These are phyloP conservation scores for Globisporangium radiosum DNA, from an alignment of 352 stramenopile species.

Conservation along the genomic window DNA sequence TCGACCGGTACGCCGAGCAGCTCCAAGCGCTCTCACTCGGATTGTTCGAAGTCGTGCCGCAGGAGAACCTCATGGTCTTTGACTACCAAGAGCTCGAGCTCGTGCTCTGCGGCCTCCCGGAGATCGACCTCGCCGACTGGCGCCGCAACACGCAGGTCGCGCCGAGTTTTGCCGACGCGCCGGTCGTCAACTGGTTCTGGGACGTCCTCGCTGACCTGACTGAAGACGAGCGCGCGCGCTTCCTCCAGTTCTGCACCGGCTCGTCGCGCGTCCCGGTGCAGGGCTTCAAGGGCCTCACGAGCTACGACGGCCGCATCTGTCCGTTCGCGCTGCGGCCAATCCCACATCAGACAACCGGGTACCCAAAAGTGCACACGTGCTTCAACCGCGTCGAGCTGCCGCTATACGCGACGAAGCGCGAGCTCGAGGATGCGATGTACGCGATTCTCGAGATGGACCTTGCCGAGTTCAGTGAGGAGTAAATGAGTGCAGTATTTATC, in stretches of 20 bases:
- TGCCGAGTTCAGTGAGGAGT: slow-evolving; percentile 91
- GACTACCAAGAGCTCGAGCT: slow-evolving; percentile 68
- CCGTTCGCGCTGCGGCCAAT: slow-evolving; percentile 60
- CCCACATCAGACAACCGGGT: slow-evolving; percentile 49
- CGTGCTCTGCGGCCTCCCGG: slow-evolving; percentile 64
- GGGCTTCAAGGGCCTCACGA: slow-evolving; percentile 76
- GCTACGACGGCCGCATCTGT: slow-evolving; percentile 79
- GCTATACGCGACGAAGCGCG: slow-evolving; percentile 75
- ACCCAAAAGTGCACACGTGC: slow-evolving; percentile 76
- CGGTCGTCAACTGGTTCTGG: slow-evolving; percentile 75
- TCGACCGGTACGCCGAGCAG: slow-evolving; percentile 92
- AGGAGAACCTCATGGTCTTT: slow-evolving; percentile 52
- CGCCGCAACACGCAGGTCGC: slow-evolving; percentile 63
- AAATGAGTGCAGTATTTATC: slow-evolving; percentile 2
- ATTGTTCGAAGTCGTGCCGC: slow-evolving; percentile 89
- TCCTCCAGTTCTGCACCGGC: slow-evolving; percentile 84
- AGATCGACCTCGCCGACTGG: slow-evolving; percentile 72
- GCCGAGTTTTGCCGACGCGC: slow-evolving; percentile 37
- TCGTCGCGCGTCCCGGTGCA: slow-evolving; percentile 82
- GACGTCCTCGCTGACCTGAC: slow-evolving; percentile 45
- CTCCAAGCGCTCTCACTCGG: slow-evolving; percentile 77
- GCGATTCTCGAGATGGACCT: slow-evolving; percentile 95
- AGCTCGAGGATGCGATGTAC: slow-evolving; percentile 93
- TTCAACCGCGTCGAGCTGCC: slow-evolving; percentile 82
- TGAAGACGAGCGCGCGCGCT: slow-evolving; percentile 70